These are phyloP conservation scores for Kodamaea nitidulidarum DNA, from an alignment of 805 yeast species.

Conservation along the genomic window DNA sequence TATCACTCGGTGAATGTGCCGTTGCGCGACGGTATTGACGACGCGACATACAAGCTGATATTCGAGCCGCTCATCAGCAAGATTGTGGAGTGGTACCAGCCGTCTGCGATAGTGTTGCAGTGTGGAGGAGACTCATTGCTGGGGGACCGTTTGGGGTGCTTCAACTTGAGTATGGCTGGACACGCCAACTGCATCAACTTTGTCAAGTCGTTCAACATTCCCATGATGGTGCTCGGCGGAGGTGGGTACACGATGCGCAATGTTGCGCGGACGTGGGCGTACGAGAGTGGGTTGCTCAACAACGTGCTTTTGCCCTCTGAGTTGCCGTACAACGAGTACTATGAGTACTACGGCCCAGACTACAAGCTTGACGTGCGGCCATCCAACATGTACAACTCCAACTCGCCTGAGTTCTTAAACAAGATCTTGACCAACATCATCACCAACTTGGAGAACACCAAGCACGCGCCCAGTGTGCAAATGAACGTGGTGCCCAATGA, in stretches of 20 bases:
- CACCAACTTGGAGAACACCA: constrained; percentile 79
- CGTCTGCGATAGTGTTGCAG: constrained; percentile 93
- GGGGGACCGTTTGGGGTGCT: constrained; percentile 94
- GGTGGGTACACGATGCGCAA: constrained; percentile 98
- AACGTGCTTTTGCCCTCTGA: constrained; percentile 61
- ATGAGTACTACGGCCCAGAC: constrained; percentile 96
- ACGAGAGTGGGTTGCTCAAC: constrained; percentile 83
- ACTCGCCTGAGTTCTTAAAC: constrained; percentile 86
- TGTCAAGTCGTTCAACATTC: constrained; percentile 80
- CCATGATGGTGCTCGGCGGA: constrained; percentile 93
- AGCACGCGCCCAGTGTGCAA: constrained; percentile 96
- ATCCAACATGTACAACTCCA: constrained; percentile 94
- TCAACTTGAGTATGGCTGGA: constrained; percentile 87
- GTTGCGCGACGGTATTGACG: constrained; percentile 89
- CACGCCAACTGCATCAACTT: constrained; percentile 95
- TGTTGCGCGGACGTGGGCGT: constrained; percentile 94
- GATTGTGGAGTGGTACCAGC: constrained; percentile 83
- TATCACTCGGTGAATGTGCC: constrained; percentile 85
- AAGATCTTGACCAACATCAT: constrained; percentile 75
- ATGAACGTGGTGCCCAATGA: constrained; percentile 86
- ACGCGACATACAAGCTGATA: constrained; percentile 75
- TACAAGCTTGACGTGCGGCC: constrained; percentile 92
- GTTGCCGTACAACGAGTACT: constrained; percentile 90
- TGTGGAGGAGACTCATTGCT: constrained; percentile 98
- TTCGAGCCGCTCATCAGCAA: constrained; percentile 84